Conservation (phyloP, 139 green algal genomes). For the Micractinium sp. region DNA sequence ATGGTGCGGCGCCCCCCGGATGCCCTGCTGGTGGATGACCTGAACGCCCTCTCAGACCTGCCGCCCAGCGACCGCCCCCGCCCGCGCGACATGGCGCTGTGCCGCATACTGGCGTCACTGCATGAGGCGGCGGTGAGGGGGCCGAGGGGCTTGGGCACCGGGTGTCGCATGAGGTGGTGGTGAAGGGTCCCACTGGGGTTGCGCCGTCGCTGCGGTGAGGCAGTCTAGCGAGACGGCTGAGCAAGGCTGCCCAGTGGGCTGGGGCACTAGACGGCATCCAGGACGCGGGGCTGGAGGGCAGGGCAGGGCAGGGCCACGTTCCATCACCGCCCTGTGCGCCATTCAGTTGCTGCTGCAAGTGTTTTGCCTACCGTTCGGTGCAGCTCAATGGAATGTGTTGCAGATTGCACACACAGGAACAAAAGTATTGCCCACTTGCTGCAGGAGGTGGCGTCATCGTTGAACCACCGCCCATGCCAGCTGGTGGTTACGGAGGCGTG, state of each 20-base stretch:
- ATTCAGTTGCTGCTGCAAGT: too few relatives aligned
- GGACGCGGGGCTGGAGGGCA: too few relatives aligned
- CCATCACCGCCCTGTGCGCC: too few relatives aligned
- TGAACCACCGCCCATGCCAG: background rate
- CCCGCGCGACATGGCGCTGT: slow-evolving; percentile 32
- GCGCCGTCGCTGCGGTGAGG: too few relatives aligned
- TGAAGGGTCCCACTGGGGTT: too few relatives aligned
- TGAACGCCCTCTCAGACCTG: slow-evolving; percentile 1
- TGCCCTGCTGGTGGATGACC: slow-evolving; percentile 21
- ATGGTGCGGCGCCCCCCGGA: background rate
- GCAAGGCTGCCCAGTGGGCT: too few relatives aligned
- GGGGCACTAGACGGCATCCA: too few relatives aligned
- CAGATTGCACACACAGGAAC: background rate
- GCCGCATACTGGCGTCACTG: slow-evolving; percentile 21
- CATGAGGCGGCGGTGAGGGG: slow-evolving; percentile 25
- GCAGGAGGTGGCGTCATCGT: background rate
- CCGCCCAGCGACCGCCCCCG: slow-evolving; percentile 17
- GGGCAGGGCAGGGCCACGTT: too few relatives aligned
- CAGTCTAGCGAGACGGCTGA: too few relatives aligned
- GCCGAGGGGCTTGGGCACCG: background rate
- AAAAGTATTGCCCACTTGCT: background rate
- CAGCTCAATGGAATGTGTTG: background rate
- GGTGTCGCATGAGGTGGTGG: background rate
- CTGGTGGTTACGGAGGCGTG: slow-evolving; percentile 8
- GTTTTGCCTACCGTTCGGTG: too few relatives aligned